Conservation (phyloP, 1,284 basidiomycete genomes). For the Albatrellus sp. region DNA sequence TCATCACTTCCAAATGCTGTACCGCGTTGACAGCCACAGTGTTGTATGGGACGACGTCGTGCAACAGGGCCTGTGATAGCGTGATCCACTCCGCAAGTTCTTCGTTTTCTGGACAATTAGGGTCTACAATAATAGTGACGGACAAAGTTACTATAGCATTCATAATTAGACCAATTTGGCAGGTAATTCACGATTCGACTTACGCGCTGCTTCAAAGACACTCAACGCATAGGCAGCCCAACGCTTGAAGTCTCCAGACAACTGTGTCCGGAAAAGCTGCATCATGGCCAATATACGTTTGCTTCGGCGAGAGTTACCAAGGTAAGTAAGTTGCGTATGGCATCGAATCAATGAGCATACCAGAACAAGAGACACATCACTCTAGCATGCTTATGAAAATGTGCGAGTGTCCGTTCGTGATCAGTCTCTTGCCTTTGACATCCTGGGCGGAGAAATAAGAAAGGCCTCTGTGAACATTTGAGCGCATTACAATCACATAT, state of each 20-base stretch:
- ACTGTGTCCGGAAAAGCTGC: slow-evolving; percentile 7
- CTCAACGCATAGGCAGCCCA: slow-evolving; percentile 7
- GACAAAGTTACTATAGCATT: slow-evolving; percentile 11
- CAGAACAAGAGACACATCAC: slow-evolving; percentile 10
- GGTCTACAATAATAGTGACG: slow-evolving; percentile 14
- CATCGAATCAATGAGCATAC: slow-evolving; percentile 3
- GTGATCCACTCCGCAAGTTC: slow-evolving; percentile 15
- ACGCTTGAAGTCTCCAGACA: slow-evolving; percentile 1
- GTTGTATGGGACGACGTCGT: slow-evolving; percentile 7
- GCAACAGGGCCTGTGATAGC: slow-evolving; percentile 11
- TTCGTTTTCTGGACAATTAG: slow-evolving; percentile 11
- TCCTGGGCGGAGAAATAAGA: slow-evolving; percentile 12
- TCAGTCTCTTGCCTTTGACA: slow-evolving; percentile 2
- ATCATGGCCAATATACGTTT: slow-evolving; percentile 4
- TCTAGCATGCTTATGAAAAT: slow-evolving; percentile 10
- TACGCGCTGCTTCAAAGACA: slow-evolving; percentile 9
- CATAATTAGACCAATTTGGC: background rate
- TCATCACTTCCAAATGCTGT: slow-evolving; percentile 11
- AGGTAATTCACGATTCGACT: background rate
- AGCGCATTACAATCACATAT: background rate
- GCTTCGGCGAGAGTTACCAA: slow-evolving; percentile 3
- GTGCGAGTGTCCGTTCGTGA: slow-evolving; percentile 8
- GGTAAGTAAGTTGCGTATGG: background rate
- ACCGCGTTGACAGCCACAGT: slow-evolving; percentile 11
- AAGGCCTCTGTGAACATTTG: slow-evolving; percentile 12